phyloP scores from a whole-genome alignment of 805 yeast species.

The Candida ascalaphidarum region DNA sequence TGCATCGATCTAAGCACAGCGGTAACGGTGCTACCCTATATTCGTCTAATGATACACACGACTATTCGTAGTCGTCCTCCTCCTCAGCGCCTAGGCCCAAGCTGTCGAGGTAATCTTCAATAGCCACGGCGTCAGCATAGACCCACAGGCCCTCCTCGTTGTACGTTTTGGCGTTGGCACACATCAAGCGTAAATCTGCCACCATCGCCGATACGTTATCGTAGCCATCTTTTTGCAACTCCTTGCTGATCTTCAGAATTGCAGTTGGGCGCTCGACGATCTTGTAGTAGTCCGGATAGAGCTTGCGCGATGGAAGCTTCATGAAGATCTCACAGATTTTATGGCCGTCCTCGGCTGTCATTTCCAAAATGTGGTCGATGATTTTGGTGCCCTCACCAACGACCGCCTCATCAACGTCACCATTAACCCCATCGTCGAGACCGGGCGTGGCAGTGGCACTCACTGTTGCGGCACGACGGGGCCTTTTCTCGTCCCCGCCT shows the following conservation, averaged over 20 bases:
- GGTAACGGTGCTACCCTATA: too few species aligned
- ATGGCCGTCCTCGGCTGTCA: conserved; percentile 39
- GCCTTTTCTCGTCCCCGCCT: conserved; percentile 5
- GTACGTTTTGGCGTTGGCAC: conserved; percentile 34
- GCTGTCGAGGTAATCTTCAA: too few species aligned
- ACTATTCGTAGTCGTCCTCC: too few species aligned
- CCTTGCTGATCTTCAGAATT: conserved; percentile 44
- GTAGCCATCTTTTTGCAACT: conserved; percentile 29
- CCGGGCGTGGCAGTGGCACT: conserved; percentile 2
- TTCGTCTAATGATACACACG: too few species aligned
- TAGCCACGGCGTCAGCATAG: conserved; percentile 28
- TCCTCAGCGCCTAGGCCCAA: too few species aligned
- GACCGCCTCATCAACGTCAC: conserved; percentile 14
- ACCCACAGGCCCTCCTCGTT: conserved; percentile 12
- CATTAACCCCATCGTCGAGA: conserved; percentile 8
- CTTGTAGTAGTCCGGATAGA: conserved; percentile 32
- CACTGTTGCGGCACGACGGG: conserved; percentile 3
- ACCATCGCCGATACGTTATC: conserved; percentile 38
- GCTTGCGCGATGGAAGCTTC: conserved; percentile 29
- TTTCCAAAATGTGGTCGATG: conserved; percentile 34
- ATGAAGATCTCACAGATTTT: conserved; percentile 39
- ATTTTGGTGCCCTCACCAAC: too few species aligned
- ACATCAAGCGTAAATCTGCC: conserved; percentile 59
- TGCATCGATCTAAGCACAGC: too few species aligned
- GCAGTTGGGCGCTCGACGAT: conserved; percentile 53